A percentile compares a stretch with the other conserved stretches of the same genome.
Evolutionary conservation across 2,329 filamentous ascomycete species (phyloP).

Genomic region (Phyllosticta citriasiana): DNA sequence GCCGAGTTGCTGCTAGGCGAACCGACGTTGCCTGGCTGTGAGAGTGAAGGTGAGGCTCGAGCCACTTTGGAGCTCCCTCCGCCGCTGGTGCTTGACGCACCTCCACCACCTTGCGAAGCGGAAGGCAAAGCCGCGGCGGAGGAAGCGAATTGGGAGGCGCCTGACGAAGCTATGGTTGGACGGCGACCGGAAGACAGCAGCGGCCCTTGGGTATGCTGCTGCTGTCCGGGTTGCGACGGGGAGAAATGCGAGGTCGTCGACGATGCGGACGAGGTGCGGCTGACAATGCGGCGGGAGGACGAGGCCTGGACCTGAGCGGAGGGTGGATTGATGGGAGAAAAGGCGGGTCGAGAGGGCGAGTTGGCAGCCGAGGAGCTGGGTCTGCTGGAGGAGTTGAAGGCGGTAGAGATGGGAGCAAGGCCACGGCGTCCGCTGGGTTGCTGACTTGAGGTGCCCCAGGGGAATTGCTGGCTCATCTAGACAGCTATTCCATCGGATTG

Average conservation of each 20-base stretch:
- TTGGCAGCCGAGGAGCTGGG: constrained; percentile 37
- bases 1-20: constrained; percentile 43
- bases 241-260: constrained; percentile 47
- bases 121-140: constrained; percentile 44
- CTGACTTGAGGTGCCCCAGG: constrained; percentile 47
- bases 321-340: constrained; percentile 45
- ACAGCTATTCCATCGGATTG: constrained; percentile 31
- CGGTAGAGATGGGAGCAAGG: constrained; percentile 49
- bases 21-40: constrained; percentile 43
- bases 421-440: constrained; percentile 47
- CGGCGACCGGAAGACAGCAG: constrained; percentile 47
- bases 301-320: constrained; percentile 37
- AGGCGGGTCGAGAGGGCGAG: constrained; percentile 40
- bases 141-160: constrained; percentile 44
- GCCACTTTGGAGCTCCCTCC: constrained; percentile 47
- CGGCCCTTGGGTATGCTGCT: constrained; percentile 41
- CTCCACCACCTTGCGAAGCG: constrained; percentile 40
- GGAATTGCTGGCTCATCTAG: constrained; percentile 44
- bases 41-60: constrained; percentile 51
- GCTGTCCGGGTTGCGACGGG: constrained; percentile 43
- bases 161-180: constrained; percentile 45
- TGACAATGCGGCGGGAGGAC: constrained; percentile 39
- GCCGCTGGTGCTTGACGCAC: constrained; percentile 41
- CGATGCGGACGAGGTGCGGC: constrained; percentile 45
- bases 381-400: constrained; percentile 34